phyloP scores from a whole-genome alignment of 2,329 filamentous ascomycete genomes.

The Calonectria henricotiae region DNA sequence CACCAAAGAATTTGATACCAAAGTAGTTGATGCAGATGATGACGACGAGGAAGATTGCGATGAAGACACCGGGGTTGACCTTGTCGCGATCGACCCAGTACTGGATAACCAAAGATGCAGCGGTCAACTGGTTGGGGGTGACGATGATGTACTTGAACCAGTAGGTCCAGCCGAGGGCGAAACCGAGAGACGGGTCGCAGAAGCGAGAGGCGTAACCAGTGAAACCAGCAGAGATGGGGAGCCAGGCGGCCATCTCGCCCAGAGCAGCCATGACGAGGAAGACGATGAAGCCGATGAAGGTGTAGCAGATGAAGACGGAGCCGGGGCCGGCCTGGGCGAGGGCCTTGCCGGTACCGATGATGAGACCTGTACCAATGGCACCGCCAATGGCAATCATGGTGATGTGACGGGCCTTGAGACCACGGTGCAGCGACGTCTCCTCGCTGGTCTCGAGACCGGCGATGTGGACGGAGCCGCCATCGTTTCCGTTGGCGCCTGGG shows the following conservation, averaged over 20 bases:
- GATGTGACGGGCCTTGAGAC: slow-evolving; percentile 71
- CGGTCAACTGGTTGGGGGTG: slow-evolving; percentile 88
- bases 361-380: slow-evolving; percentile 82
- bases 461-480: slow-evolving; percentile 56
- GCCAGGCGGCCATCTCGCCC: slow-evolving; percentile 89
- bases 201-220: slow-evolving; percentile 86
- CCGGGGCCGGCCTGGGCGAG: slow-evolving; percentile 73
- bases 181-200: slow-evolving; percentile 85
- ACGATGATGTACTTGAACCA: slow-evolving; percentile 89
- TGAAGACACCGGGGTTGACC: slow-evolving; percentile 86
- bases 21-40: slow-evolving; percentile 80
- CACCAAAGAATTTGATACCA: slow-evolving; percentile 79
- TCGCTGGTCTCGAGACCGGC: slow-evolving; percentile 67
- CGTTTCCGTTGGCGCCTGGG: slow-evolving; percentile 34
- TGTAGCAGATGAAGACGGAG: slow-evolving; percentile 81
- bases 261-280: slow-evolving; percentile 87
- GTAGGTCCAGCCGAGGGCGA: slow-evolving; percentile 81
- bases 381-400: slow-evolving; percentile 81
- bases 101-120: slow-evolving; percentile 83
- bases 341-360: slow-evolving; percentile 77
- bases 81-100: slow-evolving; percentile 79
- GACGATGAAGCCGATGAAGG: slow-evolving; percentile 79
- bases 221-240: slow-evolving; percentile 85
- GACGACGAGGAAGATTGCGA: slow-evolving; percentile 77
- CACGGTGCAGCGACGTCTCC: slow-evolving; percentile 68